Base-by-base conservation (phyloP, 2,329 filamentous ascomycete species). In the Fusarium scirpi region DNA sequence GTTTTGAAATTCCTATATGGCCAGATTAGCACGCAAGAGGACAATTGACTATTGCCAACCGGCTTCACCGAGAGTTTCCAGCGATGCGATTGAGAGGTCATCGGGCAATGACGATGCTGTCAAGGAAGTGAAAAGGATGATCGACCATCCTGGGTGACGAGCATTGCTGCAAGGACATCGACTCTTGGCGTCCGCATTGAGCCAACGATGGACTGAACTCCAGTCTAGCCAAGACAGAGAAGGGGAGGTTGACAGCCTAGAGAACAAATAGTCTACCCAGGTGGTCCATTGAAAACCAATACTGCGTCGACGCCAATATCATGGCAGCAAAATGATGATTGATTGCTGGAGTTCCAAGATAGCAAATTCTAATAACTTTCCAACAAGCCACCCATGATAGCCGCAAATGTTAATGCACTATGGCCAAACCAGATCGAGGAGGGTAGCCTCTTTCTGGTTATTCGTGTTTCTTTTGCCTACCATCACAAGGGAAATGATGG, bases 181-280 rank as follows among this genome's bases (percentile, higher is more conserved):
- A 59, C 47, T 53, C 58, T 65, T 65, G 57, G 58, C 63, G 46
- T 49, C 55, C 64, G 34, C 38, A 58, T 57, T 48, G 25, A 63
- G 58, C 34, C 58, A 65, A 46, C 44, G 57, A 61, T 43, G 44
- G 55, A 59, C 55, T 47, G 53, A 48, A 34, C 24, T 43, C 40
- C 58, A 46, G 48, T 55, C 53, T 47, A 69, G 66, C 62, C 60
- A 64, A 64, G 59, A 48, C 58, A 55, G 32, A 40, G 59, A 62
- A 40, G 49, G 32, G 44, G 34, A 47, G 30, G 38, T 47, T 16
- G 34, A 62, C 30, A 45, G 32, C 40, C 46, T 48, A 43, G 47
- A 63, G 47, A 62, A 43, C 32, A 61, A 62, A 62, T 53, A 32
- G 56, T 38, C 30, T 62, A 25, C 27, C 24, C 11, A 53, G 40